Evolutionary conservation across 306 rosid genomes (phyloP).

Genomic region (Alnus rubra): DNA sequence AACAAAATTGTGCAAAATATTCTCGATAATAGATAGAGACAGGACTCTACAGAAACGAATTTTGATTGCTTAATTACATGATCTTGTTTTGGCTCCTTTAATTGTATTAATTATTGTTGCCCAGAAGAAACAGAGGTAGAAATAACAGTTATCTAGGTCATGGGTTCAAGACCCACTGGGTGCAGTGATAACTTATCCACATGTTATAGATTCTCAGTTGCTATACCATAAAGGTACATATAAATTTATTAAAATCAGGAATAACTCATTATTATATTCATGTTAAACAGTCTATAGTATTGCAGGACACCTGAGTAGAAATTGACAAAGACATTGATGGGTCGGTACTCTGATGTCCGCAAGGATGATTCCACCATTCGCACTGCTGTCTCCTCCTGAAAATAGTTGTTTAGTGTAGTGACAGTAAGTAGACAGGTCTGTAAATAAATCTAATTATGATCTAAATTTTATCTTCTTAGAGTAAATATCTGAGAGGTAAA

Average conservation of each 20-base stretch:
- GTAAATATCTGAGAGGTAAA: conserved; percentile 13
- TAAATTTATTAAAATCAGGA: not conserved
- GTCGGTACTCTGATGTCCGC: conserved; percentile 75
- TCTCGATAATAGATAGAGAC: not conserved
- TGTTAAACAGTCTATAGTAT: conserved; percentile 15
- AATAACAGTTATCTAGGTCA: not conserved
- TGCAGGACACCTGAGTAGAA: conserved; percentile 74
- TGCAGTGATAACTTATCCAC: not conserved
- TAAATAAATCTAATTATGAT: not conserved
- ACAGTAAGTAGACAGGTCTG: not conserved
- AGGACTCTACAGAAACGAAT: conserved; percentile 19
- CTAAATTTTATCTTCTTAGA: not conserved
- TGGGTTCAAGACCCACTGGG: not conserved
- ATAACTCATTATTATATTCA: not conserved
- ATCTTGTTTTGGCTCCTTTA: not conserved
- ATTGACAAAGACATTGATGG: conserved; percentile 74
- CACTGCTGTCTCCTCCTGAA: conserved; percentile 87
- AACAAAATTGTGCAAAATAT: conserved; percentile 8
- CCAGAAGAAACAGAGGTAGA: not conserved
- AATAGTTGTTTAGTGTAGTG: conserved; percentile 20
- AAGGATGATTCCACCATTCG: conserved; percentile 71
- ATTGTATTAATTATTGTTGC: not conserved
- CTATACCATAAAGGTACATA: not conserved
- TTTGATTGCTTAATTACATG: conserved; percentile 2
- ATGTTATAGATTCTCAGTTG: conserved; percentile 1